Conservation (phyloP, 805 yeast species). For the Kuraishia borneana region DNA sequence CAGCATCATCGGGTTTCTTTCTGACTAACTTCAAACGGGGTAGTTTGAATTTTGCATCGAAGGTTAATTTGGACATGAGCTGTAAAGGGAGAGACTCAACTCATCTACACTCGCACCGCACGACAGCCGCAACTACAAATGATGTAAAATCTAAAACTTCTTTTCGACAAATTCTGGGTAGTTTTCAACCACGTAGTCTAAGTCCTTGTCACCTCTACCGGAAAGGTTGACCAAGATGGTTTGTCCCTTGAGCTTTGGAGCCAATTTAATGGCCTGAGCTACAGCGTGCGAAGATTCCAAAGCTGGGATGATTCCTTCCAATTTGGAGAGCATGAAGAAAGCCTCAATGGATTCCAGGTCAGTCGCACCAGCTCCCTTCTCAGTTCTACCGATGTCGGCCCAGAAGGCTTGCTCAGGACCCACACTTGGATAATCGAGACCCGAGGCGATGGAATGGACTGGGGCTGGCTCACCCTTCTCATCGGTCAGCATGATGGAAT, state of each 20-base stretch:
- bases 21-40: too few species aligned
- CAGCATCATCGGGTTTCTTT: too few species aligned
- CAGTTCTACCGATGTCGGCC: conserved; percentile 5
- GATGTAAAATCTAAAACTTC: too few species aligned
- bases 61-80: too few species aligned
- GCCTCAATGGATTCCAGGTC: conserved; percentile 6
- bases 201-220: conserved; percentile 6
- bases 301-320: conserved; percentile 6
- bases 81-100: too few species aligned
- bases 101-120: too few species aligned
- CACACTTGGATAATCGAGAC: conserved; percentile 6
- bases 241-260: conserved; percentile 1
- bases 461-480: conserved; percentile 5
- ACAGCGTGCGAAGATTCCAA: conserved; percentile 3
- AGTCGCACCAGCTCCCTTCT: conserved; percentile 5
- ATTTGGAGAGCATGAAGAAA: conserved; percentile 5
- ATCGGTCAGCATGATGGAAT: conserved; percentile 3
- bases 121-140: too few species aligned
- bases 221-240: conserved; percentile 3
- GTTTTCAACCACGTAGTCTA: conserved; percentile 5
- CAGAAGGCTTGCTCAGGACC: conserved; percentile 6
- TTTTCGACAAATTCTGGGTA: conserved; percentile 5
- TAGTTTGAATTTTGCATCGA: too few species aligned
- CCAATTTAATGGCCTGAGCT: conserved; percentile 2
- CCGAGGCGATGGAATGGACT: conserved; percentile 7